These are phyloP conservation scores for Garcia nutans DNA, from an alignment of 345 rosid genomes.

Conservation along the genomic window DNA sequence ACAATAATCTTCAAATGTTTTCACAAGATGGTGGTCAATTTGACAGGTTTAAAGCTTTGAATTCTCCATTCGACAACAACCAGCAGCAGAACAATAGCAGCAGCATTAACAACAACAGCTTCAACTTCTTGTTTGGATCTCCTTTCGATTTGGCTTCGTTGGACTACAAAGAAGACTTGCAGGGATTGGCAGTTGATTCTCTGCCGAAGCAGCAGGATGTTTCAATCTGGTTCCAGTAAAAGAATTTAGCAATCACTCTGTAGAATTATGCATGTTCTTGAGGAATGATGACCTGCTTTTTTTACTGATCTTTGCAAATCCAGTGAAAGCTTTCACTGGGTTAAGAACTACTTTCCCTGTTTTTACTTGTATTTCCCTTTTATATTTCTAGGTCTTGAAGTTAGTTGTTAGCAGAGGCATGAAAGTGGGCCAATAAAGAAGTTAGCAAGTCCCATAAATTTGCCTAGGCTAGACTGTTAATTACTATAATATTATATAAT, in stretches of 20 bases:
- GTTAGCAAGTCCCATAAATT: constrained; percentile 5
- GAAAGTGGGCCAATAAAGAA: constrained; percentile 24
- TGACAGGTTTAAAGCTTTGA: constrained; percentile 44
- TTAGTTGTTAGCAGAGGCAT: not conserved
- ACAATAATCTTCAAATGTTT: constrained; percentile 45
- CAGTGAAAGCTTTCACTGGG: constrained; percentile 4
- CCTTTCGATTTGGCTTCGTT: constrained; percentile 64
- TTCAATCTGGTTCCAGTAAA: constrained; percentile 62
- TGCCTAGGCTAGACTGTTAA: constrained; percentile 5
- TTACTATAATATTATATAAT: constrained; percentile 2
- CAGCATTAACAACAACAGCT: constrained; percentile 28
- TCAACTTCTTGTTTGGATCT: constrained; percentile 58
- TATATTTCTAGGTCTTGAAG: constrained; percentile 21
- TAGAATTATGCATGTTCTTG: too few species aligned
- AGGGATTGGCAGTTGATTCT: constrained; percentile 48
- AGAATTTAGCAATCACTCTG: not conserved
- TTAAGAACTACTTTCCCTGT: not conserved
- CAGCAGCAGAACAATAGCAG: constrained; percentile 28
- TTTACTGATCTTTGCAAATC: not conserved
- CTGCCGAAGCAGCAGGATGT: constrained; percentile 63
- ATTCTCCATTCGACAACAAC: constrained; percentile 47
- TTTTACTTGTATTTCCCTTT: constrained; percentile 4
- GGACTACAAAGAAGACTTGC: constrained; percentile 68
- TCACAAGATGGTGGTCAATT: constrained; percentile 48
- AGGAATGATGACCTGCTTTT: not conserved